phyloP scores from a whole-genome alignment of 176 grass and related monocot genomes.

The Musa beccarii region DNA sequence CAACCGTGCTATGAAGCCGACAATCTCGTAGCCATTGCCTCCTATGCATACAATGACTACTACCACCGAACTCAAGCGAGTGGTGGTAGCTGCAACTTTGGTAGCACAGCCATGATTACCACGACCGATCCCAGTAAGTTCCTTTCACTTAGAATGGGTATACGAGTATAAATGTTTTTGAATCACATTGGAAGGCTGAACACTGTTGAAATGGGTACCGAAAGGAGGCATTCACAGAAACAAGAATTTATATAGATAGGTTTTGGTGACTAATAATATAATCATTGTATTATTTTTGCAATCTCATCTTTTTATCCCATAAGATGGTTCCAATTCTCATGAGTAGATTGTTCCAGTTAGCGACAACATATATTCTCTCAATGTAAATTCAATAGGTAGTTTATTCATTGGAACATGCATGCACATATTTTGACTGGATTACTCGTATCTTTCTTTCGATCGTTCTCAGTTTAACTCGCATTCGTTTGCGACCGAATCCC shows the following conservation, averaged over 20 bases:
- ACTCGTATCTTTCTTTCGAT: not conserved
- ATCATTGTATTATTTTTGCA: no score
- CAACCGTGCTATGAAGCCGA: slow-evolving; percentile 71
- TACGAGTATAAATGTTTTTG: not conserved
- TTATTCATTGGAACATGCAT: not conserved
- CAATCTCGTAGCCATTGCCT: slow-evolving; percentile 75
- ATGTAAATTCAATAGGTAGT: not conserved
- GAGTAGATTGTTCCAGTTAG: not conserved
- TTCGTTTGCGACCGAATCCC: not conserved
- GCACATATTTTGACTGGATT: not conserved
- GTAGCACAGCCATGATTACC: slow-evolving; percentile 74
- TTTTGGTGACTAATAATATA: no score
- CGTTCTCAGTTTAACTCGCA: not conserved
- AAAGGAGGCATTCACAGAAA: not conserved
- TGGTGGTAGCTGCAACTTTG: slow-evolving; percentile 89
- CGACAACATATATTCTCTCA: not conserved
- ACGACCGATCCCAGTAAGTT: slow-evolving; percentile 88
- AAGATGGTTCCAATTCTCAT: not conserved
- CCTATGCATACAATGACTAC: slow-evolving; percentile 93
- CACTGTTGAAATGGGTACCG: not conserved
- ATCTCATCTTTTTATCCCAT: no score
- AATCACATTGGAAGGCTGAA: not conserved
- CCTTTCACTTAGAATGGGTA: slow-evolving; percentile 1
- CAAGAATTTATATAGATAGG: no score
- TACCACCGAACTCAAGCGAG: slow-evolving; percentile 87